Percentiles rank a stretch among this genome's conserved stretches.
Evolutionary conservation across 2,329 filamentous ascomycete genomes (phyloP).

Genomic region (Ophiostoma tasmaniense): DNA sequence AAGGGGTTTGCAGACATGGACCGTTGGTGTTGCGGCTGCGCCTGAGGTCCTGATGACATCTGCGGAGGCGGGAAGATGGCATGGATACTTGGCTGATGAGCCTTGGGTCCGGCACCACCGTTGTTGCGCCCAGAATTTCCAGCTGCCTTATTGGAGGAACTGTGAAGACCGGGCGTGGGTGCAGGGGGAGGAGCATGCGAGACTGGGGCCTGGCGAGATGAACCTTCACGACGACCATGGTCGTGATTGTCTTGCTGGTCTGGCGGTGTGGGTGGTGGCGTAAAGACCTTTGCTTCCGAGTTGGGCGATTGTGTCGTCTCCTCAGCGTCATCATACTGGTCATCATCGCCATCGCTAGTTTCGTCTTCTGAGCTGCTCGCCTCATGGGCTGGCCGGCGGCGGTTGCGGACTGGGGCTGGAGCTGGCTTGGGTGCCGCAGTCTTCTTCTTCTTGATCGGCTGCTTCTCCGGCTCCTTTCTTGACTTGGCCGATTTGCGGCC

Average conservation of each 20-base stretch:
- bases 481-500: background rate
- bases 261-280: background rate
- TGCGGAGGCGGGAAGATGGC: background rate
- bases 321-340: background rate
- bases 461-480: background rate
- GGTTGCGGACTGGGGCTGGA: background rate
- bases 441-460: background rate
- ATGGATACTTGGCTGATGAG: background rate
- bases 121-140: background rate
- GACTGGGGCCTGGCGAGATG: background rate
- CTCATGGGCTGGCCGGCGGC: slow-evolving; percentile 2
- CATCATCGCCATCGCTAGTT: background rate
- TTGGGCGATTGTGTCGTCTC: background rate
- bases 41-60: background rate
- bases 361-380: background rate
- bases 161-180: background rate
- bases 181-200: background rate
- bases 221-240: background rate
- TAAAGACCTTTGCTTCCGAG: slow-evolving; percentile 3
- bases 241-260: background rate
- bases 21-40: slow-evolving; percentile 1
- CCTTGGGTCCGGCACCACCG: background rate
- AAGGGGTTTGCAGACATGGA: slow-evolving; percentile 9
- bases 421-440: background rate
- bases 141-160: no score